Evolutionary conservation across 805 yeast genomes (phyloP).

Genomic region (Lipomyces spencermartinsiae): DNA sequence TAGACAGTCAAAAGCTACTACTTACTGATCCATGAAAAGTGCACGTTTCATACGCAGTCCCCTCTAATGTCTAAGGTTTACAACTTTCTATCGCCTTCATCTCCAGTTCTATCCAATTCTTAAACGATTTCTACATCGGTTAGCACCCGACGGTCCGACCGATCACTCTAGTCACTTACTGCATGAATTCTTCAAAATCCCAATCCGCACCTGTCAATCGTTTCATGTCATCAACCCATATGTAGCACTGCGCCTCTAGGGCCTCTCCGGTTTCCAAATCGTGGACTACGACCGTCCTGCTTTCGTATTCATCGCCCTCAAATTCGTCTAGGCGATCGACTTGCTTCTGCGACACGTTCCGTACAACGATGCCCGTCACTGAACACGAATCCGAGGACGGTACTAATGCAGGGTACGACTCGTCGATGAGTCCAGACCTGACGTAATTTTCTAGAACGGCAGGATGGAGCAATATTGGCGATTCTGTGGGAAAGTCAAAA

Average conservation of each 20-base stretch:
- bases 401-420: conserved; percentile 39
- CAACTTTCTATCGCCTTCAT: conserved; percentile 12
- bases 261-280: conserved; percentile 1
- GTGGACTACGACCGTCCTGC: conserved; percentile 26
- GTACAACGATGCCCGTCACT: conserved; percentile 36
- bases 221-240: conserved; percentile 36
- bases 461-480: conserved; percentile 13
- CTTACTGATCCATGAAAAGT: neutral
- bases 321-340: conserved; percentile 37
- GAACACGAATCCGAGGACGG: neutral
- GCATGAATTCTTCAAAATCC: conserved; percentile 35
- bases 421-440: conserved; percentile 30
- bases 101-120: conserved; percentile 28
- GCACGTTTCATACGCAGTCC: neutral
- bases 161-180: conserved; percentile 16
- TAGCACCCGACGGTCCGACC: neutral
- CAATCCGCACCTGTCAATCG: conserved; percentile 35
- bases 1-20: neutral
- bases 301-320: conserved; percentile 41
- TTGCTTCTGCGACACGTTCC: conserved; percentile 24
- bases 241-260: conserved; percentile 34
- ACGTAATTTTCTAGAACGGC: conserved; percentile 25
- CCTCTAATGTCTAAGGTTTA: neutral
- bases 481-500: conserved; percentile 19
- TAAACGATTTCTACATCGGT: conserved; percentile 8